These are phyloP conservation scores for Pseudozyma thailandica DNA, from an alignment of 1,284 basidiomycete species.

Conservation along the genomic window DNA sequence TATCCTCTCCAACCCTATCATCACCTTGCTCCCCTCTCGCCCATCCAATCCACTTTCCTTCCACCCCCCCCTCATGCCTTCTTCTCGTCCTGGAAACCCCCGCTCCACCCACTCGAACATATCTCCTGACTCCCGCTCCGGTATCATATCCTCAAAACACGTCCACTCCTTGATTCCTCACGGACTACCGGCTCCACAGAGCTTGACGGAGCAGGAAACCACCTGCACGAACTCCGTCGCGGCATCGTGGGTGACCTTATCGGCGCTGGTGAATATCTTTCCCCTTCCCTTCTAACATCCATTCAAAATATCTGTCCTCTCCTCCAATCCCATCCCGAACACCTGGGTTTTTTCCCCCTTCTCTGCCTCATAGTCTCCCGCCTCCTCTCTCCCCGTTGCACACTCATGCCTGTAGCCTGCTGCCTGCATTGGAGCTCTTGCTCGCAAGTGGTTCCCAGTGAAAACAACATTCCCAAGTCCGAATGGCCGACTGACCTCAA, in stretches of 20 bases:
- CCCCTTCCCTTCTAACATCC: conserved; percentile 1
- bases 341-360: neutral
- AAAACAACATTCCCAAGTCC: too few species aligned
- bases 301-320: neutral
- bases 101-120: neutral
- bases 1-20: neutral
- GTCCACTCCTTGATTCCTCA: neutral
- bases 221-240: conserved; percentile 29
- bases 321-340: neutral
- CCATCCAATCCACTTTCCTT: neutral
- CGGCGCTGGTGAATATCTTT: conserved; percentile 49
- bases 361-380: neutral
- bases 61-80: neutral
- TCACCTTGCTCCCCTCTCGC: neutral
- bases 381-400: too few species aligned
- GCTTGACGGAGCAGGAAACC: conserved; percentile 10
- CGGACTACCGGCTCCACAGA: conserved; percentile 13
- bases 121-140: neutral
- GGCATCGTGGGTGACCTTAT: conserved; percentile 43
- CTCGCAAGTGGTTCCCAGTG: too few species aligned
- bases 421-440: too few species aligned
- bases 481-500: too few species aligned
- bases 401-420: too few species aligned
- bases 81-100: neutral
- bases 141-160: conserved; percentile 12